Evolutionary conservation across 306 rosid species (phyloP).

Genomic region (Medicago arabica): DNA sequence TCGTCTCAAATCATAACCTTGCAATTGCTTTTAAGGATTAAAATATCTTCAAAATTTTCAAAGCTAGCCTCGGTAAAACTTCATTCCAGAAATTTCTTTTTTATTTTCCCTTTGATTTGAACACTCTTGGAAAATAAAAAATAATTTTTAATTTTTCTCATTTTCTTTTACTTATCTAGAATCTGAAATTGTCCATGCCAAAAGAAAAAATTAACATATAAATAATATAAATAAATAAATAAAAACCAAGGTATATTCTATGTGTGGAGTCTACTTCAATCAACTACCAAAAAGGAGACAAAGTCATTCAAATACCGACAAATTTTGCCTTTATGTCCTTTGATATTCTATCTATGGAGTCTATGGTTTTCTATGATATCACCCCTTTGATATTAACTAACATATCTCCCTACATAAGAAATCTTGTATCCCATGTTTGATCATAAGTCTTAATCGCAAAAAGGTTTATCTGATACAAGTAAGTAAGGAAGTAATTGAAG

Average conservation of each 20-base stretch:
- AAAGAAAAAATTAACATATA: constrained; percentile 17
- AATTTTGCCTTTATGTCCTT: constrained; percentile 38
- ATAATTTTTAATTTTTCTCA: neutral
- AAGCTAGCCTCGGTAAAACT: too few relatives aligned
- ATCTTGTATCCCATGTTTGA: constrained; percentile 9
- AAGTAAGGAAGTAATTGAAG: constrained; percentile 21
- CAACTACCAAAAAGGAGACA: constrained; percentile 23
- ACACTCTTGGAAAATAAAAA: neutral
- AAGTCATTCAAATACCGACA: constrained; percentile 35
- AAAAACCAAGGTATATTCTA: too few relatives aligned
- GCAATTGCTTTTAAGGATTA: constrained; percentile 11
- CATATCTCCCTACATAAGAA: neutral
- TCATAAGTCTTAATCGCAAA: constrained; percentile 38
- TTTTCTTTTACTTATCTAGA: neutral
- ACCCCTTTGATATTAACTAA: constrained; percentile 37
- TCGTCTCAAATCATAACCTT: neutral
- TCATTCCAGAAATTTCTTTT: constrained; percentile 7
- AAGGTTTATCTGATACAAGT: too few relatives aligned
- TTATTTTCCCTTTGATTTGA: neutral
- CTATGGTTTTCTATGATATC: constrained; percentile 28
- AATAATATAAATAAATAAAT: too few relatives aligned
- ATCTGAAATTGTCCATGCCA: constrained; percentile 15
- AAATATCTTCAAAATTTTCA: too few relatives aligned
- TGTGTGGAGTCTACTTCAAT: neutral
- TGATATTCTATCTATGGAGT: neutral